Base-by-base conservation (phyloP, 2,329 filamentous ascomycete species). In the Dactylellina cionopaga region DNA sequence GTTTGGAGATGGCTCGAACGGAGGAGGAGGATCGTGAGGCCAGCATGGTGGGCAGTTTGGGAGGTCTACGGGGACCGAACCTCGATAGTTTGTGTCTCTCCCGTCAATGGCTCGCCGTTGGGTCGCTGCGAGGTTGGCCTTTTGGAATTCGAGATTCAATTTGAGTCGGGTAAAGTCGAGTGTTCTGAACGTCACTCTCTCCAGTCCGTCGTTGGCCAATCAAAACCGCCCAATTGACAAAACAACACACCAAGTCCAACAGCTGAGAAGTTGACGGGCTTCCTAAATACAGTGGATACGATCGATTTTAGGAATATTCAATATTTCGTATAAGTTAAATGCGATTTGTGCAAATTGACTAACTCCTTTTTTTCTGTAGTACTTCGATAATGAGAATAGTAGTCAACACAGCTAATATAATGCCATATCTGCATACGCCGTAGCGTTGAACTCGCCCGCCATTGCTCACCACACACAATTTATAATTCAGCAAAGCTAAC, bases 21-120 rank as follows among this genome's bases (percentile, higher is more conserved):
- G 68, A 72, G 47, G 65, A 70, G 22, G 46, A 33, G 31, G 47
- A 49, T 65, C 68, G 68, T 54, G 68, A 72, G 68, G 59, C 59
- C 52, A 72, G 46, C 68, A 72, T 72, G 46, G 22, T 60, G 68
- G 58, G 31, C 27, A 44, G 41, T 25, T n/a, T 7, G 27, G n/a
- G 52, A 46, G 52, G 59, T 58, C 56, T 59, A 51, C 43, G 11
- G 41, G 31, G 41, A 51, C 59, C 59, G 33, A 19, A 71, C 58
- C 58, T 60, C 58, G 51, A 46, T 49, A 22, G 41, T 49, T 15
- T 44, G 52, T 29, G 27, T 52, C 37, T 58, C 66, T 65, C 59
- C 68, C 39, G 68, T 72, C 68, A 72, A 72, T 72, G 39, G 68
- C 43, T 37, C 39, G 51, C 24, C 43, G 58, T 44, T 17, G 39